These are phyloP conservation scores for Exophiala spinifera DNA, from an alignment of 2,329 filamentous ascomycete species.

Conservation along the genomic window DNA sequence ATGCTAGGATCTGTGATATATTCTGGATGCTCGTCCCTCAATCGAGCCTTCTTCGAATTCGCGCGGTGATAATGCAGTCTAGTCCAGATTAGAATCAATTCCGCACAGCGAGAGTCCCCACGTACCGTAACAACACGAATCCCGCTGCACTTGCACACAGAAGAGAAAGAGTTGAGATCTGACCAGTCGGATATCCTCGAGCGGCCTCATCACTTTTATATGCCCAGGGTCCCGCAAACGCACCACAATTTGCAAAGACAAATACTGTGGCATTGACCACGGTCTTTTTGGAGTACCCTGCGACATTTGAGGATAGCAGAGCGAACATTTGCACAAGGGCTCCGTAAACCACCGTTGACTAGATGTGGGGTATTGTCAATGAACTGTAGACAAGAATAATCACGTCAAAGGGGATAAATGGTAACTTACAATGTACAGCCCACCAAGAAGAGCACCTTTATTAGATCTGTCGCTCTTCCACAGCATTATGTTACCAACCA, in stretches of 20 bases:
- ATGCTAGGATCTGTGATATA: conserved; percentile 11
- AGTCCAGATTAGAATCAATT: neutral
- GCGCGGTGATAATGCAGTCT: conserved; percentile 8
- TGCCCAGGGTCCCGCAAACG: conserved; percentile 51
- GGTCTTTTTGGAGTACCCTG: conserved; percentile 12
- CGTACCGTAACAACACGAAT: conserved; percentile 9
- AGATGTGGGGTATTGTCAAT: neutral
- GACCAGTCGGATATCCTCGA: conserved; percentile 65
- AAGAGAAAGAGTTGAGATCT: conserved; percentile 33
- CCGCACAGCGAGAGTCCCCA: neutral
- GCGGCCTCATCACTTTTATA: conserved; percentile 62
- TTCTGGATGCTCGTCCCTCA: conserved; percentile 9
- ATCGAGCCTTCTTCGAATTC: conserved; percentile 11
- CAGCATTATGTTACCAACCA: conserved; percentile 9
- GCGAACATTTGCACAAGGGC: conserved; percentile 12
- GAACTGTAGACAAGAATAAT: too few relatives aligned
- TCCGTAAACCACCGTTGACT: conserved; percentile 9
- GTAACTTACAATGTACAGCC: conserved; percentile 9
- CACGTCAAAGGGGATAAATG: neutral
- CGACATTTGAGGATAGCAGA: conserved; percentile 12
- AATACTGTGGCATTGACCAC: conserved; percentile 12
- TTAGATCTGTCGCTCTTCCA: conserved; percentile 12
- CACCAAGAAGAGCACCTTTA: conserved; percentile 8
- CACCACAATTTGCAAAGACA: conserved; percentile 8
- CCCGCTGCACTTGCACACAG: conserved; percentile 6